Percentiles rank a stretch among this genome's conserved stretches.
phyloP scores from a whole-genome alignment of 306 rosid genomes.

The Quillaja saponaria region DNA sequence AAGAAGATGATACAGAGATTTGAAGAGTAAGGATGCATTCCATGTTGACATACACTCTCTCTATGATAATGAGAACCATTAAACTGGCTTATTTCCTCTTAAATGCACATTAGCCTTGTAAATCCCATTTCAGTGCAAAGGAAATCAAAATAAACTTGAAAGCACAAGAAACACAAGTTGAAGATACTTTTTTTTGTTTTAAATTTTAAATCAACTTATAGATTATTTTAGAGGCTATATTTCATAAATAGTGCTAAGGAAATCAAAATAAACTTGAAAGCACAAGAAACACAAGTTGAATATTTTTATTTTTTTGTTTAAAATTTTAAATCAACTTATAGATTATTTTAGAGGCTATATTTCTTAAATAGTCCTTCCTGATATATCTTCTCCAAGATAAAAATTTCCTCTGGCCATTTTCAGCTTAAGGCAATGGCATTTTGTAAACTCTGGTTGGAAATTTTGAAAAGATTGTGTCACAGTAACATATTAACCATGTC shows the following conservation, averaged over 20 bases:
- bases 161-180: background rate
- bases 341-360: background rate
- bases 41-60: background rate
- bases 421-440: background rate
- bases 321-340: background rate
- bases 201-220: background rate
- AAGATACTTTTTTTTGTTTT: background rate
- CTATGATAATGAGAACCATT: background rate
- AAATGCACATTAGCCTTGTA: background rate
- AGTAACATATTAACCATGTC: background rate
- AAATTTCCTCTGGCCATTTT: background rate
- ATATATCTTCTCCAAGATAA: background rate
- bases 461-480: background rate
- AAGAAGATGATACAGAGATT: background rate
- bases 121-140: background rate
- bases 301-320: no score
- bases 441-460: background rate
- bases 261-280: background rate
- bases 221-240: background rate
- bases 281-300: no score
- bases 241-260: background rate
- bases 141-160: background rate
- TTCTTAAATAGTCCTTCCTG: background rate
- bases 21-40: background rate
- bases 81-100: background rate